These are phyloP conservation scores for Aspergillus chevalieri DNA, from an alignment of 2,329 filamentous ascomycete species.

Conservation along the genomic window DNA sequence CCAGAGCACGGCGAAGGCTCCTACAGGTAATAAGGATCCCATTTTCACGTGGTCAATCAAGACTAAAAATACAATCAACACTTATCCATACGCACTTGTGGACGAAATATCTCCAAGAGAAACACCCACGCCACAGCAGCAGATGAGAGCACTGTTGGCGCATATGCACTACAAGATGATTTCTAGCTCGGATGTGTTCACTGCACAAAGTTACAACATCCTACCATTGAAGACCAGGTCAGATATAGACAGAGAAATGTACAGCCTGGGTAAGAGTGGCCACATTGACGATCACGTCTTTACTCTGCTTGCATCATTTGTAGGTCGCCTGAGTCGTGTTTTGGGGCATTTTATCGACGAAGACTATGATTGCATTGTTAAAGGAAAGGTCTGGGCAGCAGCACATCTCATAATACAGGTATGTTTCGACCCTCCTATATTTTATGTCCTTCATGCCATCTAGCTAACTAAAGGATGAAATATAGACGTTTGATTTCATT, in stretches of 20 bases:
- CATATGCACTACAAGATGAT: conserved; percentile 3
- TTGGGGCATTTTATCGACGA: conserved; percentile 2
- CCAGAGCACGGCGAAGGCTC: too few relatives aligned
- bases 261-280: neutral
- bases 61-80: neutral
- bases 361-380: conserved; percentile 2
- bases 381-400: conserved; percentile 3
- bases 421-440: neutral
- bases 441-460: too few relatives aligned
- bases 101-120: neutral
- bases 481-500: neutral
- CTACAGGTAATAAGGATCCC: neutral
- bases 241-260: neutral
- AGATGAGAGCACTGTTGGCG: conserved; percentile 1
- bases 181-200: neutral
- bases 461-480: too few relatives aligned
- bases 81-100: too few relatives aligned
- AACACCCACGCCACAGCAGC: neutral
- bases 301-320: neutral
- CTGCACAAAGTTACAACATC: conserved; percentile 1
- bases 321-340: neutral
- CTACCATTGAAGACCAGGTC: neutral
- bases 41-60: neutral
- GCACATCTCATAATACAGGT: neutral
- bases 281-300: neutral